A percentile compares a stretch with the other conserved stretches of the same genome.
Evolutionary conservation across 164 flowering plant species (phyloP).

Genomic region (Aristolochia fimbriata): DNA sequence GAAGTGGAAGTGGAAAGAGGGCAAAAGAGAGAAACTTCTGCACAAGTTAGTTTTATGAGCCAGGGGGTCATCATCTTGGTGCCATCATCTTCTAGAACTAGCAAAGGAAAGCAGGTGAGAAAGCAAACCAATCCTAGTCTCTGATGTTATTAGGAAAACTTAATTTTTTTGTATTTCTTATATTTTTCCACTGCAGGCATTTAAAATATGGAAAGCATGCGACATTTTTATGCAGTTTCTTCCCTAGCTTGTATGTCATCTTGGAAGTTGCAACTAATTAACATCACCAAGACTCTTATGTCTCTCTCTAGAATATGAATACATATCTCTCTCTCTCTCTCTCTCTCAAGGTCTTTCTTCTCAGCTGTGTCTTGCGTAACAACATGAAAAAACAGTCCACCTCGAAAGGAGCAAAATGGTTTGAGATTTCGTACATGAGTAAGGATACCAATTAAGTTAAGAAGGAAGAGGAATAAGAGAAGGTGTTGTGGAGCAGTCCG

Average conservation of each 20-base stretch:
- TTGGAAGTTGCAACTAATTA: constrained; percentile 1
- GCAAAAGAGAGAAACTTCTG: background rate
- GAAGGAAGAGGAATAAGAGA: too few species aligned
- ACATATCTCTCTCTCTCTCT: too few species aligned
- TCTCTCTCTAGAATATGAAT: too few species aligned
- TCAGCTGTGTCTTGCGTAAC: background rate
- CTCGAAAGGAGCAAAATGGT: too few species aligned
- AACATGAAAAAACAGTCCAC: too few species aligned
- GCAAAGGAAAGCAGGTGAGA: constrained; percentile 1
- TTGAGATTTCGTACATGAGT: too few species aligned
- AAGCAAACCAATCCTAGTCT: background rate
- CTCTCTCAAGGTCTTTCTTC: background rate
- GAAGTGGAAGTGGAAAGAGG: background rate
- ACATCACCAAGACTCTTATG: background rate
- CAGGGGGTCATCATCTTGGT: background rate
- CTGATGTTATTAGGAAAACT: background rate
- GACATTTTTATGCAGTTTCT: background rate
- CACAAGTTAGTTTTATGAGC: background rate
- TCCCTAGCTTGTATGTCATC: background rate
- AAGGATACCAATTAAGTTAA: too few species aligned
- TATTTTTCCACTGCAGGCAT: background rate
- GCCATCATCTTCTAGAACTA: background rate
- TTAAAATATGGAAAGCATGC: constrained; percentile 2
- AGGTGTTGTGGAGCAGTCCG: too few species aligned
- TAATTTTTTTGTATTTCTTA: too few species aligned